These are phyloP conservation scores for Lantana camara DNA, from an alignment of 257 asterid species.

Conservation along the genomic window DNA sequence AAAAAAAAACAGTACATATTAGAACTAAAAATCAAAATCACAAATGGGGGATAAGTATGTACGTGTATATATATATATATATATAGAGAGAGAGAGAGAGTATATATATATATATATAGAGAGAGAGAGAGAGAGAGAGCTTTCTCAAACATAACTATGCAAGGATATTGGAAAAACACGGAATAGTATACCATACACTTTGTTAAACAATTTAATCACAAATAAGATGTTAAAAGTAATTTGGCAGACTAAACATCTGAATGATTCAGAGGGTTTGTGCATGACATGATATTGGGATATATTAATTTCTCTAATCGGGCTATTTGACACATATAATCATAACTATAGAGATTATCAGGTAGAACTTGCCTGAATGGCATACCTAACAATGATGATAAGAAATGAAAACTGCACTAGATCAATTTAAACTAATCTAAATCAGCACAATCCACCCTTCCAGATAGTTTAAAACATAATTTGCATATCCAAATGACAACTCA, in stretches of 20 bases:
- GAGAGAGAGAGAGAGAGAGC: background rate
- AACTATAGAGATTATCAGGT: background rate
- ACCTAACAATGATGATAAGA: background rate
- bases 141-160: conserved; percentile 18
- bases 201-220: conserved; percentile 5
- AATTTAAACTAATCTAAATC: conserved; percentile 2
- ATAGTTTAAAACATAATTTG: background rate
- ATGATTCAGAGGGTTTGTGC: background rate
- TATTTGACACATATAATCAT: conserved; percentile 1
- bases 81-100: background rate
- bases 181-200: conserved; percentile 5
- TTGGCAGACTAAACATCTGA: conserved; percentile 15
- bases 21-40: conserved; percentile 1
- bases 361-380: background rate
- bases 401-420: conserved; percentile 1
- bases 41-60: background rate
- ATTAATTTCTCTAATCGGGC: background rate
- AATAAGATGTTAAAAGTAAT: background rate
- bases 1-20: conserved; percentile 19
- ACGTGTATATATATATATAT: too few relatives aligned
- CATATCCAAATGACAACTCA: background rate
- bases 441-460: background rate
- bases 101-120: background rate
- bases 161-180: conserved; percentile 2
- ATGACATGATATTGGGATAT: conserved; percentile 5